Evolutionary conservation across 768 basidiomycete species (phyloP), one percentile per base, ranked within the genome.

Genomic region (Psilocybe tampanensis): DNA sequence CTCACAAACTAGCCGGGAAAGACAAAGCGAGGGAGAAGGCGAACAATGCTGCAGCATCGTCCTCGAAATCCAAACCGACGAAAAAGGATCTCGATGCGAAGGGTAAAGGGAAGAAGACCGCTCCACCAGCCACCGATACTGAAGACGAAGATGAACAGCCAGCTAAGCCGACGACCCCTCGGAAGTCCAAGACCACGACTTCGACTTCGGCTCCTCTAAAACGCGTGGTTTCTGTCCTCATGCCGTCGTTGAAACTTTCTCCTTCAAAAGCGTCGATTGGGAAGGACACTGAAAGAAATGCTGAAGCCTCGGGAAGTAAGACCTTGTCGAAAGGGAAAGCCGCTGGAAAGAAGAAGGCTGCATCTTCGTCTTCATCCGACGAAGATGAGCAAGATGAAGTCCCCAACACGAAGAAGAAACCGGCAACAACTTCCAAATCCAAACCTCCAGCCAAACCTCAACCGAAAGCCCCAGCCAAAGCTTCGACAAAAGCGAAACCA

Each of bases 181-280:
- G 36, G 12, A 61, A 42, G 41, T 22, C 42, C 17, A 44, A 12
- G n/a, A 43, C 32, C n/a, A 39, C 29, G 29, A 22, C 23, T 44
- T 12, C 45, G 44, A 21, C 29, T 23, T 7, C 32, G 18, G 29
- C 13, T 22, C 11, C 50, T 7, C 54, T 49, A 7, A 60, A 56
- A 26, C 63, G 63, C 15, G 42, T 55, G 4, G 15, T 61, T 15
- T 60, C 63, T 9, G 63, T 64, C 9, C 39, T 64, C 3, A 47
- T 64, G 52, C 63, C 63, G 8, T 54, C 55, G 24, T 33, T 61
- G 39, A 33, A 52, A 1, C 34, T 57, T 7, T 61, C 60, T 9
- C 44, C 58, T n/a, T 42, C 34, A 8, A 61, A 59, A 44, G 44
- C 23, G 5, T 50, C 51, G 21, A 29, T 44, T 9, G 41, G 26